These are phyloP conservation scores for Blepharisma undulans DNA, from an alignment of 169 alveolate genomes.

Conservation along the genomic window DNA sequence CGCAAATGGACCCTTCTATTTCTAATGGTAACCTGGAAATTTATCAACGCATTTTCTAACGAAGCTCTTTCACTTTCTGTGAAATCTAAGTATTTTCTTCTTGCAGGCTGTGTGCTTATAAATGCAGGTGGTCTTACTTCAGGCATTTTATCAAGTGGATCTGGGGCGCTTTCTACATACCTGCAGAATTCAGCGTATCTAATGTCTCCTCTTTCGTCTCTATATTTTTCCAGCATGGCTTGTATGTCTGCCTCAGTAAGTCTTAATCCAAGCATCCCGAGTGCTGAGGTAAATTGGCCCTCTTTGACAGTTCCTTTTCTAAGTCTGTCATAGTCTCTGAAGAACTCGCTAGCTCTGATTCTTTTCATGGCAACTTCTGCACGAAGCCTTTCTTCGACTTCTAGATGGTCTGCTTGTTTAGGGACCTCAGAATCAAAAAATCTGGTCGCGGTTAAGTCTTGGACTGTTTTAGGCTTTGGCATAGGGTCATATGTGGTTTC, in stretches of 20 bases:
- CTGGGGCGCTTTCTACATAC: conserved; percentile 58
- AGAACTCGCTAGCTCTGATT: conserved; percentile 79
- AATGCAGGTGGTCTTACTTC: conserved; percentile 43
- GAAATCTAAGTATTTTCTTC: conserved; percentile 62
- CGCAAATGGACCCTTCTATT: conserved; percentile 67
- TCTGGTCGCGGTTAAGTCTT: conserved; percentile 34
- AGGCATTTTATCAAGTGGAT: conserved; percentile 70
- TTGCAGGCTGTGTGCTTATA: conserved; percentile 68
- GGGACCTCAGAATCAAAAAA: conserved; percentile 11
- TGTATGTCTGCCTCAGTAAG: conserved; percentile 20
- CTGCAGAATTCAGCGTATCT: conserved; percentile 55
- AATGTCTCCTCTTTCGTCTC: conserved; percentile 49
- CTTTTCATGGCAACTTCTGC: conserved; percentile 81
- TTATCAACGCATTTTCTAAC: conserved; percentile 45
- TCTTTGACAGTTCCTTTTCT: conserved; percentile 73
- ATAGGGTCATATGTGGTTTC: conserved; percentile 1
- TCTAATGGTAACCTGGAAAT: conserved; percentile 53
- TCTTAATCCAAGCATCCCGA: neutral
- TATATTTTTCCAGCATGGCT: conserved; percentile 25
- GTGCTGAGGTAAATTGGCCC: conserved; percentile 10
- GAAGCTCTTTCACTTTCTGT: conserved; percentile 52
- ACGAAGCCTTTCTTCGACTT: conserved; percentile 72
- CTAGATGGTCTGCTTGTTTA: conserved; percentile 32
- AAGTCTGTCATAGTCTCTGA: conserved; percentile 76
- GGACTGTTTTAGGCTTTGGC: neutral